phyloP scores from a whole-genome alignment of 2,329 filamentous ascomycete genomes.

The Fusarium camptoceras region DNA sequence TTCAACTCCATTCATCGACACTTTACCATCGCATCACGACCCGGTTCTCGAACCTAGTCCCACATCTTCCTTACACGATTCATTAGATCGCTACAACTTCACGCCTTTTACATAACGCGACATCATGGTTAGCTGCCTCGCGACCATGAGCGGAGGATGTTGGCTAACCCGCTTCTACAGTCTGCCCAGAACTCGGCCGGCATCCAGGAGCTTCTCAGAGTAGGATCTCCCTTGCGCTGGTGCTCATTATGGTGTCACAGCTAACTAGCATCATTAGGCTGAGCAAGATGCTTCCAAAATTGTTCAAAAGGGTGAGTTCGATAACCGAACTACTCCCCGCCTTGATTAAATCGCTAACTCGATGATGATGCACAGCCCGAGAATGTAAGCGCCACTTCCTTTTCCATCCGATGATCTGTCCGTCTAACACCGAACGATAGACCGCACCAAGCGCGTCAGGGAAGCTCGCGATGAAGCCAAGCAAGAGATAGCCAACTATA shows the following conservation, averaged over 20 bases:
- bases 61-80: background rate
- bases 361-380: slow-evolving; percentile 68
- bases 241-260: background rate
- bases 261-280: slow-evolving; percentile 67
- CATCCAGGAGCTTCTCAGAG: slow-evolving; percentile 98
- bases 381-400: slow-evolving; percentile 75
- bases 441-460: slow-evolving; percentile 94
- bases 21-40: slow-evolving; percentile 29
- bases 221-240: slow-evolving; percentile 60
- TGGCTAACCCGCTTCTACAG: slow-evolving; percentile 61
- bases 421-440: slow-evolving; percentile 39
- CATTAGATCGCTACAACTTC: background rate
- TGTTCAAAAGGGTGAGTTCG: slow-evolving; percentile 85
- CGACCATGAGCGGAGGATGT: slow-evolving; percentile 24
- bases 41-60: background rate
- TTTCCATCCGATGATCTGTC: slow-evolving; percentile 3
- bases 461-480: slow-evolving; percentile 96
- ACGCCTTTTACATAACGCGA: slow-evolving; percentile 5
- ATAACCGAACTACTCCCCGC: slow-evolving; percentile 13
- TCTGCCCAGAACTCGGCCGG: slow-evolving; percentile 98
- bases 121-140: slow-evolving; percentile 41
- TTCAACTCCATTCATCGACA: slow-evolving; percentile 30
- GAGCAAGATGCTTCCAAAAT: slow-evolving; percentile 99
- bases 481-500: slow-evolving; percentile 96
- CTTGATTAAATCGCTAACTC: slow-evolving; percentile 46